Evolutionary conservation across 192 early-diverging fungal species (phyloP).

Genomic region (Geranomyces michiganensis): DNA sequence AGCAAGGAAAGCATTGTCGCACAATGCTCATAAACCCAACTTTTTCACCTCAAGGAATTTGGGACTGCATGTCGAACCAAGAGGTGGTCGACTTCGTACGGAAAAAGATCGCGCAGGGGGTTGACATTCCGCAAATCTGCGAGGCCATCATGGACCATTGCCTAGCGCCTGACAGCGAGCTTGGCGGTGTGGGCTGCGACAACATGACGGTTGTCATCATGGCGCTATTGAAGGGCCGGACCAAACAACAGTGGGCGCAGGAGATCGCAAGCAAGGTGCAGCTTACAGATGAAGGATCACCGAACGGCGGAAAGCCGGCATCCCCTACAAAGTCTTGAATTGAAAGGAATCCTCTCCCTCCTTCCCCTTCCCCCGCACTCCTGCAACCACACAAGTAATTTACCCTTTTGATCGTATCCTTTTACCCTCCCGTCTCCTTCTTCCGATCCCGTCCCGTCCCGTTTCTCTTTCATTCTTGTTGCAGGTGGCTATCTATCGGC

Average conservation of each 20-base stretch:
- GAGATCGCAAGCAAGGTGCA: constrained; percentile 15
- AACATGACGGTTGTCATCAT: constrained; percentile 98
- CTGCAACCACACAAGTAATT: no score
- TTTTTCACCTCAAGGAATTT: constrained; percentile 74
- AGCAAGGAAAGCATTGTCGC: no score
- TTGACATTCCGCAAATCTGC: constrained; percentile 69
- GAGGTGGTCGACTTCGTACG: constrained; percentile 87
- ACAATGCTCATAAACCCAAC: no score
- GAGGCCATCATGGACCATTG: constrained; percentile 93
- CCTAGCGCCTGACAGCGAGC: constrained; percentile 83
- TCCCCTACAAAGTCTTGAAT: not conserved
- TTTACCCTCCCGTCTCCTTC: no score
- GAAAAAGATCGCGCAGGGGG: constrained; percentile 61
- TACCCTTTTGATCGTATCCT: no score
- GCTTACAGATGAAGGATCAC: not conserved
- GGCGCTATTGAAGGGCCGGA: constrained; percentile 78
- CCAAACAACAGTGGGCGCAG: constrained; percentile 73
- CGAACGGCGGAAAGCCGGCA: not conserved
- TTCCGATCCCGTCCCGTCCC: no score
- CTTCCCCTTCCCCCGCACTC: no score
- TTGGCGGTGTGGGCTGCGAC: constrained; percentile 95
- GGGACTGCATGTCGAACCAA: constrained; percentile 95
- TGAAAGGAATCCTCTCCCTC: no score
- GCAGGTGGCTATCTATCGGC: no score
- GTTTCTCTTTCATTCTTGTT: no score